A percentile compares a stretch with the other conserved stretches of the same genome.
Evolutionary conservation across 2,329 filamentous ascomycete genomes (phyloP).

Genomic region (Colletotrichum sp.): DNA sequence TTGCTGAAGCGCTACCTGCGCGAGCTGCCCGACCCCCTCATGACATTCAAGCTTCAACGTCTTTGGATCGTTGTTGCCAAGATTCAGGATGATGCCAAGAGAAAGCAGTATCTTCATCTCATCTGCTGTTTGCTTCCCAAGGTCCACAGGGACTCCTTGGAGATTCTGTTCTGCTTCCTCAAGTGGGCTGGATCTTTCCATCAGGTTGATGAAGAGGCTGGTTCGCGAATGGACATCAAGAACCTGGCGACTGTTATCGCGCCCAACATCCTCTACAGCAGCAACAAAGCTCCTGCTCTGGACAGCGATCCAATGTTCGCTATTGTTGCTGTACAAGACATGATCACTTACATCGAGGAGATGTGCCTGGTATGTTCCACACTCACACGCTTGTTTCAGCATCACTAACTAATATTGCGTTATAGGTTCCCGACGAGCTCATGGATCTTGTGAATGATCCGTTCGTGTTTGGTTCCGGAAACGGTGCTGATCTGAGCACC

Average conservation of each 20-base stretch:
- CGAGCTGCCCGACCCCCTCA: constrained; percentile 90
- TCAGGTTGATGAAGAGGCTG: constrained; percentile 94
- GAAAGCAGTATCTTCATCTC: constrained; percentile 85
- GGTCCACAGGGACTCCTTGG: constrained; percentile 88
- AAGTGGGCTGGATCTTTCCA: constrained; percentile 98
- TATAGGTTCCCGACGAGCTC: constrained; percentile 89
- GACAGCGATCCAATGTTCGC: constrained; percentile 91
- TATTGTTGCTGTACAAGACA: constrained; percentile 88
- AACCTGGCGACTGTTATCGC: constrained; percentile 98
- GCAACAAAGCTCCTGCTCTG: constrained; percentile 67
- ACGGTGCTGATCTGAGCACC: constrained; percentile 85
- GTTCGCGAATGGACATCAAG: constrained; percentile 98
- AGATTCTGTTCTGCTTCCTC: constrained; percentile 93
- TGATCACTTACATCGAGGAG: constrained; percentile 92
- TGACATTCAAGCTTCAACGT: constrained; percentile 93
- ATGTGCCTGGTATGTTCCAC: constrained; percentile 83
- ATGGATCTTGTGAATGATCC: constrained; percentile 86
- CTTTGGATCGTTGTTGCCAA: constrained; percentile 92
- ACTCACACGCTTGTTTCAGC: not conserved
- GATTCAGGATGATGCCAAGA: constrained; percentile 80
- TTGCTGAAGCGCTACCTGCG: constrained; percentile 94
- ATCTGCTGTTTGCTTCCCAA: constrained; percentile 94
- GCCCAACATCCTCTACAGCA: constrained; percentile 87
- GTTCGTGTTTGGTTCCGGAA: constrained; percentile 75
- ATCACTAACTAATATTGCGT: constrained; percentile 17